phyloP scores from a whole-genome alignment of 305 asterid genomes.

The Fraxinus platypoda region DNA sequence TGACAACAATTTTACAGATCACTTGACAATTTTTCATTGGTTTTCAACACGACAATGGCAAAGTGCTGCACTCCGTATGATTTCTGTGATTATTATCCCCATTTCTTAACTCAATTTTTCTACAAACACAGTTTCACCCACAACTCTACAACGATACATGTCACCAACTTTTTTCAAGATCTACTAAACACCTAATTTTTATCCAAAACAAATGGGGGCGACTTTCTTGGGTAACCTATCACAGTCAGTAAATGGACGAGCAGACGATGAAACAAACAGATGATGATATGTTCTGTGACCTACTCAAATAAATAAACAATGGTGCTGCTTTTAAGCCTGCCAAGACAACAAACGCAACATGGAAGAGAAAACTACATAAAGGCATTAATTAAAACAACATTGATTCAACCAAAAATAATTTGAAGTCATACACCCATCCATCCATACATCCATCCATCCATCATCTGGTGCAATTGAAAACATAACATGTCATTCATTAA shows the following conservation, averaged over 20 bases:
- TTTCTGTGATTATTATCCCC: too few species aligned
- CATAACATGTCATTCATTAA: background rate
- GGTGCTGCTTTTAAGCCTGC: background rate
- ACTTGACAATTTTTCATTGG: too few species aligned
- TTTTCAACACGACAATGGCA: too few species aligned
- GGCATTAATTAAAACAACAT: background rate
- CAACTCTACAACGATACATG: background rate
- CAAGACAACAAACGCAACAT: background rate
- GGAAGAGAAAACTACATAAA: background rate
- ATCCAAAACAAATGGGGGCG: background rate
- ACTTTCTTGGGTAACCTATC: background rate
- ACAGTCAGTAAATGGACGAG: background rate
- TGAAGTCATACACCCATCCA: background rate
- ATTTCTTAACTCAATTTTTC: background rate
- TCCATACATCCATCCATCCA: background rate
- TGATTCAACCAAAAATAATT: background rate
- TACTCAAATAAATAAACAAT: background rate
- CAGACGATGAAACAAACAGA: background rate
- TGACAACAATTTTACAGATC: too few species aligned
- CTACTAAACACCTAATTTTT: background rate
- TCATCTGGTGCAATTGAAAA: background rate
- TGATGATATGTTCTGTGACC: background rate
- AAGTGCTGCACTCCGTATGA: too few species aligned
- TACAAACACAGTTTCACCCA: background rate
- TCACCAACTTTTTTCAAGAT: too few species aligned